A percentile compares a stretch with the other conserved stretches of the same genome.
phyloP scores from a whole-genome alignment of 306 rosid species.

The Pueraria montana region DNA sequence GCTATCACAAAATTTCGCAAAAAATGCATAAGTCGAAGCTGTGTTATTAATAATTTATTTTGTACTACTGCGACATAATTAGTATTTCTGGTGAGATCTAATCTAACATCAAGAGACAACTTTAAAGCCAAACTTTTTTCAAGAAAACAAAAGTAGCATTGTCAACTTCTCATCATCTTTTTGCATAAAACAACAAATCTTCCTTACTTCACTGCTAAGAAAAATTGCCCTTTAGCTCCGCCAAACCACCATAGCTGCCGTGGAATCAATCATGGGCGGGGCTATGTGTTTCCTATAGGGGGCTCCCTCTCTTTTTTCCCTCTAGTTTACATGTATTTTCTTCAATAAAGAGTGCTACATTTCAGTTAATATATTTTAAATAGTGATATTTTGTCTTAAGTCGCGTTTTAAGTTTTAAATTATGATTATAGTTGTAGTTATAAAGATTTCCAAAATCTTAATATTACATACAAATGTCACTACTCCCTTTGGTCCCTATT shows the following conservation, averaged over 20 bases:
- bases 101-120: neutral
- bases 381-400: neutral
- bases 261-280: neutral
- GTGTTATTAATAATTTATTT: neutral
- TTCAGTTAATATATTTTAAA: neutral
- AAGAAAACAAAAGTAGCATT: constrained; percentile 8
- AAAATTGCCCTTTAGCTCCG: neutral
- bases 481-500: too few relatives aligned
- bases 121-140: neutral
- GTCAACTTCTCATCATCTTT: constrained; percentile 7
- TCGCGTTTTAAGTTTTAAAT: neutral
- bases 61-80: neutral
- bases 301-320: neutral
- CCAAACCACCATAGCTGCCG: neutral
- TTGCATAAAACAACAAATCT: neutral
- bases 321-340: neutral
- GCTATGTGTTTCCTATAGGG: neutral
- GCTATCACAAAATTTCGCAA: neutral
- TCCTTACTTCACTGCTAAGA: constrained; percentile 4
- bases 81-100: neutral
- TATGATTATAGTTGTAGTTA: neutral
- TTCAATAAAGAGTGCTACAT: neutral
- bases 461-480: neutral
- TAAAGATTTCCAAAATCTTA: neutral
- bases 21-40: neutral